Evolutionary conservation across 352 stramenopile species (phyloP).

Genomic region (Pythium myriotylum): DNA sequence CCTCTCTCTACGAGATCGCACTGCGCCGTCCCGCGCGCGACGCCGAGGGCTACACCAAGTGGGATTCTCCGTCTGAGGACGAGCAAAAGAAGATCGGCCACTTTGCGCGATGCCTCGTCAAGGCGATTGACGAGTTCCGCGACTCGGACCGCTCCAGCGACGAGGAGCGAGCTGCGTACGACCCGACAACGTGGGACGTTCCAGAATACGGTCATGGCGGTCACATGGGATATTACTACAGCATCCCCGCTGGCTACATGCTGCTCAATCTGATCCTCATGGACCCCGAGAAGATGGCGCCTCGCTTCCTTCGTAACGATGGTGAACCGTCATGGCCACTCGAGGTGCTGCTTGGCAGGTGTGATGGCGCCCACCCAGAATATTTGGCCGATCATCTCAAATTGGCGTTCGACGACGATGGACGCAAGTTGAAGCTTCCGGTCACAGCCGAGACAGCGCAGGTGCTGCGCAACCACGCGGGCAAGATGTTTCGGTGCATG

Average conservation of each 20-base stretch:
- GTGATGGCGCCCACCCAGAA: background rate
- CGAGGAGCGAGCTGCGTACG: conserved; percentile 26
- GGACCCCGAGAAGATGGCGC: no score
- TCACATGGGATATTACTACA: conserved; percentile 2
- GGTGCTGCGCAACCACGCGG: conserved; percentile 31
- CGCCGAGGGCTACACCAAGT: background rate
- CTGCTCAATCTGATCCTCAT: conserved; percentile 35
- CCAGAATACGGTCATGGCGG: conserved; percentile 16
- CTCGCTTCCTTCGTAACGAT: no score
- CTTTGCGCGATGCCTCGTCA: conserved; percentile 31
- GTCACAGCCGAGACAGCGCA: conserved; percentile 24
- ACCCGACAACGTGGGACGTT: conserved; percentile 26
- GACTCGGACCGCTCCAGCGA: conserved; percentile 28
- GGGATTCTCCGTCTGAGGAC: no score
- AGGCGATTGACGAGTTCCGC: conserved; percentile 30
- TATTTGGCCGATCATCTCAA: background rate
- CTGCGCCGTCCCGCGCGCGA: no score
- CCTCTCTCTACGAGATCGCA: no score
- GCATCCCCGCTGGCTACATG: conserved; percentile 23
- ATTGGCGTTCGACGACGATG: background rate
- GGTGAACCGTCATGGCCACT: no score
- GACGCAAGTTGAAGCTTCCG: conserved; percentile 17
- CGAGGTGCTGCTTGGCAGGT: background rate
- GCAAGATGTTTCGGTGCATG: conserved; percentile 30
- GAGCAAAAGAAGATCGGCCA: conserved; percentile 13